Evolutionary conservation across 352 stramenopile species (phyloP).

Genomic region (Phytophthora sp.): DNA sequence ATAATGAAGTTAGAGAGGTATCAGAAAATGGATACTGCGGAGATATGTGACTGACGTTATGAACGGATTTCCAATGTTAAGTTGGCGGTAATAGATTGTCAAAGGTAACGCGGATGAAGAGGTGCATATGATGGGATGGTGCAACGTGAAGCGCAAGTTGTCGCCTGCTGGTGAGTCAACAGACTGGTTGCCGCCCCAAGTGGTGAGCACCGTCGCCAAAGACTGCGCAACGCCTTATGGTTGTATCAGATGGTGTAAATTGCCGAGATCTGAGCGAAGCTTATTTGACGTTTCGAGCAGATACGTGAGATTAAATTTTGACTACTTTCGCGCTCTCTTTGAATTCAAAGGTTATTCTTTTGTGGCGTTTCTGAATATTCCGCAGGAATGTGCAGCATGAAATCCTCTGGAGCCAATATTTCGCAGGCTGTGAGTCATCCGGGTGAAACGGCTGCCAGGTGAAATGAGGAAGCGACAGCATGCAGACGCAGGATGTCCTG

Average conservation of each 20-base stretch:
- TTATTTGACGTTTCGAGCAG: no score
- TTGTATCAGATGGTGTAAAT: constrained; percentile 32
- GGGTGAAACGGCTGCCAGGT: not conserved
- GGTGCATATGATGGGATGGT: not conserved
- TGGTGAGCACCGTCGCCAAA: not conserved
- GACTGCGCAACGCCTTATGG: constrained; percentile 7
- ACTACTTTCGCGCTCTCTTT: constrained; percentile 18
- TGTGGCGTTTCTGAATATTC: constrained; percentile 24
- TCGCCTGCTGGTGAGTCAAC: constrained; percentile 20
- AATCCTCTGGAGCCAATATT: not conserved
- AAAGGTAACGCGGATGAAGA: not conserved
- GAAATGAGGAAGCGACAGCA: no score
- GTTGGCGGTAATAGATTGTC: not conserved
- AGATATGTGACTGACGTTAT: constrained; percentile 1
- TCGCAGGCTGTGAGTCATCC: constrained; percentile 11
- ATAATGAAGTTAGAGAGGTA: not conserved
- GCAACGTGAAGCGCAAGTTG: constrained; percentile 21
- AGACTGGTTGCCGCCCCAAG: constrained; percentile 2
- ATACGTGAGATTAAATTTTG: constrained; percentile 28
- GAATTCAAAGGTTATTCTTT: constrained; percentile 19
- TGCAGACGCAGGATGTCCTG: no score
- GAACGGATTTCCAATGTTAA: no score
- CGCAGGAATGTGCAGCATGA: not conserved
- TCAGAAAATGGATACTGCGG: not conserved
- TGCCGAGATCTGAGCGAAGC: constrained; percentile 2